Base-by-base conservation (phyloP, 2,329 filamentous ascomycete genomes). In the Hypoxylon sp. region DNA sequence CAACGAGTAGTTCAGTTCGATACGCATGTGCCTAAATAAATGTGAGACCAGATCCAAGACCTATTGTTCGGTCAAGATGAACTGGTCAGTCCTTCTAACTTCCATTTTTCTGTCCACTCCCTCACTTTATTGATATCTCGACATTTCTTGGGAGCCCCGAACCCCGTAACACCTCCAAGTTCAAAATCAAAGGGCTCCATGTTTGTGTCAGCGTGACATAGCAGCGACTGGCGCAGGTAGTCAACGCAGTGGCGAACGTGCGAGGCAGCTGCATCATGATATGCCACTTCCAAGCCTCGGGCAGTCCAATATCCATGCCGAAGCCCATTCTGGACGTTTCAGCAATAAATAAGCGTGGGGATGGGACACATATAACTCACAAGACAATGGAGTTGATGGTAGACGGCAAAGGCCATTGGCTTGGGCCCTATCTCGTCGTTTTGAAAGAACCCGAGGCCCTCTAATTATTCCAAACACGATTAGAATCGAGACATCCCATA, bases 301-400 rank as follows among this genome's bases (percentile, higher is more conserved):
- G 26, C 26, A 6, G 26, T 11, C 26, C 26, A 29, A 29, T 29
- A 29, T 11, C 26, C 26, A 11, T 29, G 26, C 6, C 26, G 26
- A 6, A 29, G 6, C 6, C 6, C 26, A 11, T 29, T 11, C 26
- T 29, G 26, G 6, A 26, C 2, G 18, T 18, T 15, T 38, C 11
- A 40, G 31, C 18, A 24, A 17, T 17, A 4, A 1, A 7, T 17
- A 10, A 4, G 13, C 18, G 15, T 3, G n/a, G n/a, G n/a, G n/a
- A 41, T 7, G 9, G 10, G 3, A 5, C 13, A 13, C 17, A 4
- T 8, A 17, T 29, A 9, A 6, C 38, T 45, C n/a, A 52, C 48
- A 15, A 52, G 38, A 18, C 48, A 52, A n/a, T 52, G 48, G 2
- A 53, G 40, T n/a, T 53, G 49, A 27, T 46, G 49, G 17, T 33